Evolutionary conservation across 2,329 filamentous ascomycete species (phyloP).

Genomic region (Cladosporium cucumerinum): DNA sequence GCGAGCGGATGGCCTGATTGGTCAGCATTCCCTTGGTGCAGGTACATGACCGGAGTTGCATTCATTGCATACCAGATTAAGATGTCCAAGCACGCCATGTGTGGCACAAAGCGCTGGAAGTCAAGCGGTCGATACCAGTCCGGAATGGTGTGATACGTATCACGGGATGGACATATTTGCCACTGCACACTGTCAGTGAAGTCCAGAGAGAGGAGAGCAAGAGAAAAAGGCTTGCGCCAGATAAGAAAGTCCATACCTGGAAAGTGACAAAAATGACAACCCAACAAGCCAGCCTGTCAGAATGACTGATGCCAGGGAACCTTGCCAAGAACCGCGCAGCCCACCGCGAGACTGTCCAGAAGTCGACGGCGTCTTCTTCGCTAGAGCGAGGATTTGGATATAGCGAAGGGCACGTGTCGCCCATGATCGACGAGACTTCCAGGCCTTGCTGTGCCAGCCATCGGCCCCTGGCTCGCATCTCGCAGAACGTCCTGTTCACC

Average conservation of each 20-base stretch:
- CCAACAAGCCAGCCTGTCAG: slow-evolving; percentile 3
- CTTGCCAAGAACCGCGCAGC: background rate
- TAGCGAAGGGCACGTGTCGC: background rate
- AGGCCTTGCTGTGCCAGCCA: background rate
- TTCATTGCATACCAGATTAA: background rate
- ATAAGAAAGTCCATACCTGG: background rate
- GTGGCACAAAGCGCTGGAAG: background rate
- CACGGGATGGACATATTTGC: background rate
- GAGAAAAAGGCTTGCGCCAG: too few species aligned
- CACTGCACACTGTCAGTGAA: background rate
- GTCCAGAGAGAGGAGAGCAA: background rate
- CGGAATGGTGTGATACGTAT: background rate
- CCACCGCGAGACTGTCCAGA: background rate
- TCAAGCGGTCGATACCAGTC: background rate
- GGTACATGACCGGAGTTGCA: too few species aligned
- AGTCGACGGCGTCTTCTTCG: background rate
- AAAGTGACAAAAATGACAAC: background rate
- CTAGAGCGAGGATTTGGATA: background rate
- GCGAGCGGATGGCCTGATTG: background rate
- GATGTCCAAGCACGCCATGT: background rate
- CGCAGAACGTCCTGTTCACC: slow-evolving; percentile 1
- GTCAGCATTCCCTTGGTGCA: background rate
- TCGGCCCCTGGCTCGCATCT: background rate
- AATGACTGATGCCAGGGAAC: background rate
- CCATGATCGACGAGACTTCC: background rate